Evolutionary conservation across 2,329 filamentous ascomycete species (phyloP), one percentile per base, ranked within the genome.

Genomic region (Colletotrichum destructivum): DNA sequence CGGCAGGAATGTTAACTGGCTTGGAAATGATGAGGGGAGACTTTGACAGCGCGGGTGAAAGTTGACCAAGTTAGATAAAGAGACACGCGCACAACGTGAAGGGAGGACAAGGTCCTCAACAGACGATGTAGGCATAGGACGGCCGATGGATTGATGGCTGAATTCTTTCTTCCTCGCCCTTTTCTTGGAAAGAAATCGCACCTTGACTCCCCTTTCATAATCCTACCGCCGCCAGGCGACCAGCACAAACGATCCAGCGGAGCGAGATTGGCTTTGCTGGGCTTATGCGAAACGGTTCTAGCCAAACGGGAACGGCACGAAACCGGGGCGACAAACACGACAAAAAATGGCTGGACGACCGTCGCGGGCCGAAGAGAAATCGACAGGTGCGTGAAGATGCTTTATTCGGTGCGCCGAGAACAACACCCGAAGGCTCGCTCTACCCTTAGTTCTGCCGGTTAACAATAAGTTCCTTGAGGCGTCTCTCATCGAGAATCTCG

Each of bases 401-500:
- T 46, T 23, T 44, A 8, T 18, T 8, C 15, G 11, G 18, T 21
- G 26, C 5, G 26, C n/a, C 2, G 16, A 13, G 12, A 13, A 12
- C 31, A 7, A 9, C 31, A 31, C 31, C 31, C 31, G 31, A 5
- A 31, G 31, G 31, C 3, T n/a, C 11, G 1, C 38, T 21, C 11
- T 38, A 23, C 0, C 2, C 5, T 15, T 15, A 15, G 7, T 59
- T 18, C 40, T 46, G 5, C 23, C 31, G 31, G 31, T 31, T 31
- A 9, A 31, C 31, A 31, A 81, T 72, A 40, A 81, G 77, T 6
- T 64, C 61, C 3, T 55, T 26, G 5, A 81, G 65, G 42, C 66
- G 74, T 38, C 71, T 65, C 65, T 75, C 73, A 59, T 81, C 75
- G 16, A 82, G 70, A 57, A 82, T 81, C 60, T 74, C 66, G 16